Conservation (phyloP, 2,329 filamentous ascomycete genomes). For the Xylaria sp. region DNA sequence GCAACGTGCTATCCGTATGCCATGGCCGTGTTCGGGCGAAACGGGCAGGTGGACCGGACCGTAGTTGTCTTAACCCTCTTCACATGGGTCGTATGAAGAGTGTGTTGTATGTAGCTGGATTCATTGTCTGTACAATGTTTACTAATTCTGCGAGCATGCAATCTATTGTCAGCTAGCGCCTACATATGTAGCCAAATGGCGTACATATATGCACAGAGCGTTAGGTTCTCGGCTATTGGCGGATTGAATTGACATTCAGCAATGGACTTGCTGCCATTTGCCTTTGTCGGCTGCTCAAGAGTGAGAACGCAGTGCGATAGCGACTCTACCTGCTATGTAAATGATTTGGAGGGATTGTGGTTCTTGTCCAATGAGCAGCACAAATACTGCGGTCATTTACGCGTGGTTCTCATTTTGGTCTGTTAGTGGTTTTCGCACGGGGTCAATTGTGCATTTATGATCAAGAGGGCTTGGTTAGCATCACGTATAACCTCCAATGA, state of each 20-base stretch:
- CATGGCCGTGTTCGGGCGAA: constrained; percentile 20
- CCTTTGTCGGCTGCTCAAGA: not conserved
- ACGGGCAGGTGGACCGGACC: constrained; percentile 6
- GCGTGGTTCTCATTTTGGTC: constrained; percentile 5
- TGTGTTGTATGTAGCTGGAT: not conserved
- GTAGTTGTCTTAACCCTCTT: constrained; percentile 15
- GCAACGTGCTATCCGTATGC: constrained; percentile 33
- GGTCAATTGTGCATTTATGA: constrained; percentile 23
- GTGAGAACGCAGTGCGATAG: not conserved
- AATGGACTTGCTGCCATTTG: not conserved
- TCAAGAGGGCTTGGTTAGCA: constrained; percentile 7
- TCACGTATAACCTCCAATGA: constrained; percentile 18
- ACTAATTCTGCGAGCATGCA: not conserved
- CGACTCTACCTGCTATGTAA: not conserved
- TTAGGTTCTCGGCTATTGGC: constrained; percentile 22
- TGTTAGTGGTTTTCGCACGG: not conserved
- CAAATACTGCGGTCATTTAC: not conserved
- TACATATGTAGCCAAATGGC: constrained; percentile 22
- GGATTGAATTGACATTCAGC: constrained; percentile 19
- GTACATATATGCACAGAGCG: constrained; percentile 10
- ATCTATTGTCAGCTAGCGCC: not conserved
- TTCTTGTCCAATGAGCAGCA: not conserved
- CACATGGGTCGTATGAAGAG: constrained; percentile 4
- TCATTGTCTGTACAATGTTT: not conserved
- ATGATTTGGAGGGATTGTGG: not conserved